Evolutionary conservation across 768 basidiomycete species (phyloP).

Genomic region (Lactarius vividus): DNA sequence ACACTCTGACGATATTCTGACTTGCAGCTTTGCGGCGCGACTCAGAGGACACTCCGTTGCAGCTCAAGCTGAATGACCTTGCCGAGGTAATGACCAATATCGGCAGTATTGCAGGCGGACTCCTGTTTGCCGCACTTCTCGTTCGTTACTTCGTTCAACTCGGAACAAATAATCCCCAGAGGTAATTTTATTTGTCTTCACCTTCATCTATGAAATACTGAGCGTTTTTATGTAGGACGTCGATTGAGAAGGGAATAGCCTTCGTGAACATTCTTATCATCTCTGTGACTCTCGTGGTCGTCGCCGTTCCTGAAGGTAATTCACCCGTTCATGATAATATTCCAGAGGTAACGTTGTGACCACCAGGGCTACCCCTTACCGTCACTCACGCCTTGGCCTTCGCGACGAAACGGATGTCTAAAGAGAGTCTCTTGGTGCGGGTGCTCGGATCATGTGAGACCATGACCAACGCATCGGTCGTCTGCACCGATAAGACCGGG

Average conservation of each 20-base stretch:
- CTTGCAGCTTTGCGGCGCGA: constrained; percentile 77
- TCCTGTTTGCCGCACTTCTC: constrained; percentile 84
- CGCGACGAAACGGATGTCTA: constrained; percentile 96
- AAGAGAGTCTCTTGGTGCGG: constrained; percentile 91
- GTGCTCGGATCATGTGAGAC: constrained; percentile 97
- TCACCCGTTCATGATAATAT: constrained; percentile 17
- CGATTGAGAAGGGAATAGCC: constrained; percentile 81
- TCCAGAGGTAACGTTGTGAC: constrained; percentile 21
- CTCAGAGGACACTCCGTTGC: constrained; percentile 86
- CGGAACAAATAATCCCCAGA: constrained; percentile 52
- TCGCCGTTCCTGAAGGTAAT: constrained; percentile 81
- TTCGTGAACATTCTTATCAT: constrained; percentile 96
- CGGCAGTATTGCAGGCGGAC: constrained; percentile 75
- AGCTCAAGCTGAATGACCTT: constrained; percentile 89
- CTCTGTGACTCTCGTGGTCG: constrained; percentile 83
- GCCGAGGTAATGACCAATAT: constrained; percentile 94
- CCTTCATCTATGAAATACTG: not conserved
- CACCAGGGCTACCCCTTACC: constrained; percentile 81
- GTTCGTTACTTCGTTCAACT: constrained; percentile 95
- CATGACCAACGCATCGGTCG: constrained; percentile 96
- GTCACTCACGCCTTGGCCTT: constrained; percentile 96
- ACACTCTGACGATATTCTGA: constrained; percentile 4
- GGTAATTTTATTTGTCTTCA: constrained; percentile 37
- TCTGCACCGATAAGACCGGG: constrained; percentile 96
- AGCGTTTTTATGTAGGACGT: constrained; percentile 42